Conservation (phyloP, 148 eudicot species). For the Oxyria digyna region DNA sequence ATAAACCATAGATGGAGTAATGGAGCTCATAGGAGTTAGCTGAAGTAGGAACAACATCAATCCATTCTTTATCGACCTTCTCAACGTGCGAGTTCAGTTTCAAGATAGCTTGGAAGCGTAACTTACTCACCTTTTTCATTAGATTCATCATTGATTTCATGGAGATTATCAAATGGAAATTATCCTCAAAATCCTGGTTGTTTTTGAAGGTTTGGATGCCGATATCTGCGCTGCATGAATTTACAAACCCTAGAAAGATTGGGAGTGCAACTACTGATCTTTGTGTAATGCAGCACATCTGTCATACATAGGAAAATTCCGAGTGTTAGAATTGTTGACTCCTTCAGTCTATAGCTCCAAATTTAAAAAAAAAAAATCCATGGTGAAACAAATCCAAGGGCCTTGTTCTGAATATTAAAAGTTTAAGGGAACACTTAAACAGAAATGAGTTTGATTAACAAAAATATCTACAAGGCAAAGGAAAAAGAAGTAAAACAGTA, state of each 20-base stretch:
- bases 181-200: slow-evolving; percentile 21
- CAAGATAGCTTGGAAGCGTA: slow-evolving; percentile 27
- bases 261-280: slow-evolving; percentile 19
- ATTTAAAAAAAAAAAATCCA: background rate
- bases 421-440: too few species aligned
- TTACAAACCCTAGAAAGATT: slow-evolving; percentile 39
- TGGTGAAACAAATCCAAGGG: background rate
- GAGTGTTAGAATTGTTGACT: background rate
- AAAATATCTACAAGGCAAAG: background rate
- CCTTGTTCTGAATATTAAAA: too few species aligned
- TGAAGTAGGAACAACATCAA: slow-evolving; percentile 44
- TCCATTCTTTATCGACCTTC: slow-evolving; percentile 64
- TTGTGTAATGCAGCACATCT: slow-evolving; percentile 40
- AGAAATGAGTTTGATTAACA: background rate
- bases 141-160: slow-evolving; percentile 30
- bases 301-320: background rate
- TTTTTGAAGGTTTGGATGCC: slow-evolving; percentile 37
- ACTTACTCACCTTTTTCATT: slow-evolving; percentile 28
- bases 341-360: background rate
- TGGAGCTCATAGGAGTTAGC: slow-evolving; percentile 64
- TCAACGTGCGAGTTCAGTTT: slow-evolving; percentile 40
- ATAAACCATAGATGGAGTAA: slow-evolving; percentile 46
- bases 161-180: slow-evolving; percentile 44
- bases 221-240: slow-evolving; percentile 37
- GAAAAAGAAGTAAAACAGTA: background rate